Evolutionary conservation across 305 asterid species (phyloP).

Genomic region (Euphrasia arctica): DNA sequence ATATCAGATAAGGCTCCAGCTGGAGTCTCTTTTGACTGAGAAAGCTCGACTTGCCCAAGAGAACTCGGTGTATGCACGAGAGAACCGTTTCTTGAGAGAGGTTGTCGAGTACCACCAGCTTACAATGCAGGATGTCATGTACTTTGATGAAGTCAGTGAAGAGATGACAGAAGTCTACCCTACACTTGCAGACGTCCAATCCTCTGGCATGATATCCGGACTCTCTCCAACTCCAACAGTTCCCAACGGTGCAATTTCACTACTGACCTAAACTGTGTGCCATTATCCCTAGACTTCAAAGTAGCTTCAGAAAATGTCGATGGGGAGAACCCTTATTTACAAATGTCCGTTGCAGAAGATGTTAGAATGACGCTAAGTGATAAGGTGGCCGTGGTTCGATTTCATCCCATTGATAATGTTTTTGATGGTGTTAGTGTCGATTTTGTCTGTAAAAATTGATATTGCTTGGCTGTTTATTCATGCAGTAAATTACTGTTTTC

Average conservation of each 20-base stretch:
- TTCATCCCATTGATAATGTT: conserved; percentile 19
- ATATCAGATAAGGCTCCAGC: conserved; percentile 83
- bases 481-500: conserved; percentile 30
- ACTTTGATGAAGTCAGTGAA: conserved; percentile 79
- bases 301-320: conserved; percentile 29
- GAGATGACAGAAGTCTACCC: conserved; percentile 93
- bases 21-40: conserved; percentile 70
- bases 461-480: conserved; percentile 15
- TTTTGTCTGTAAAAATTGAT: conserved; percentile 24
- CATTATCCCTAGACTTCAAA: conserved; percentile 33
- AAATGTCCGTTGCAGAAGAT: conserved; percentile 40
- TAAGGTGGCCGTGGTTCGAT: conserved; percentile 18
- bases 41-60: too few relatives aligned
- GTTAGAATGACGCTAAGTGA: conserved; percentile 32
- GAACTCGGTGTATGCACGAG: conserved; percentile 54
- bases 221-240: conserved; percentile 39
- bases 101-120: conserved; percentile 69
- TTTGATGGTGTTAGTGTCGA: conserved; percentile 24
- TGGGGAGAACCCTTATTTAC: conserved; percentile 42
- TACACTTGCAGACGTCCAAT: conserved; percentile 38
- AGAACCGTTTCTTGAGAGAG: conserved; percentile 87
- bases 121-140: conserved; percentile 92
- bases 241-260: conserved; percentile 48
- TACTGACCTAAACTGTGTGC: conserved; percentile 25
- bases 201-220: conserved; percentile 31